Evolutionary conservation across 352 stramenopile species (phyloP).

Genomic region (Hyaloperonospora arabidopsidis): DNA sequence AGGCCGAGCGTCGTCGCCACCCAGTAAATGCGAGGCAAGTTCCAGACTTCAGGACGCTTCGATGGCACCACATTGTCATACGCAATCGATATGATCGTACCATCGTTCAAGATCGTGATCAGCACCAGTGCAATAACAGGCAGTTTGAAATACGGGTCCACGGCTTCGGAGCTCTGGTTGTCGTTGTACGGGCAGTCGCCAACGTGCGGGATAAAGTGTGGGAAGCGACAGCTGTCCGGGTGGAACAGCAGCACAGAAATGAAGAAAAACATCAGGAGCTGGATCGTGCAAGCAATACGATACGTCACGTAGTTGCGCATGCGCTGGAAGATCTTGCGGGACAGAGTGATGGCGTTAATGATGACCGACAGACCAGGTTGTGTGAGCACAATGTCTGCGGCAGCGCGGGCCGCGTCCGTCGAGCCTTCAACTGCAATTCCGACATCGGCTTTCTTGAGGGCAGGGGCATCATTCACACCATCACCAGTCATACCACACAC

Average conservation of each 20-base stretch:
- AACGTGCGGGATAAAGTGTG: constrained; percentile 50
- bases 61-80: constrained; percentile 83
- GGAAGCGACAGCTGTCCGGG: constrained; percentile 65
- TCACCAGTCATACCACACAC: constrained; percentile 74
- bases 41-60: constrained; percentile 62
- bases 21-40: constrained; percentile 56
- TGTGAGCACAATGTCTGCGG: constrained; percentile 91
- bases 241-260: constrained; percentile 87
- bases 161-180: constrained; percentile 37
- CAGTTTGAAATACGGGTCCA: constrained; percentile 85
- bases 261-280: constrained; percentile 91
- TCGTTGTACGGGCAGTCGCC: constrained; percentile 45
- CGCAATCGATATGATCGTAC: constrained; percentile 88
- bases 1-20: constrained; percentile 49
- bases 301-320: constrained; percentile 94
- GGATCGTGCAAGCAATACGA: constrained; percentile 86
- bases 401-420: constrained; percentile 83
- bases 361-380: constrained; percentile 90
- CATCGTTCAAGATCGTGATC: constrained; percentile 94
- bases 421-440: constrained; percentile 78
- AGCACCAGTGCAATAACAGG: constrained; percentile 89
- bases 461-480: constrained; percentile 57
- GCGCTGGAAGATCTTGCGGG: constrained; percentile 90
- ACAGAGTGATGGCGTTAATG: constrained; percentile 84
- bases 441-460: constrained; percentile 62